phyloP scores from a whole-genome alignment of 371 early-diverging fungal species.

The Coemansia sp. region DNA sequence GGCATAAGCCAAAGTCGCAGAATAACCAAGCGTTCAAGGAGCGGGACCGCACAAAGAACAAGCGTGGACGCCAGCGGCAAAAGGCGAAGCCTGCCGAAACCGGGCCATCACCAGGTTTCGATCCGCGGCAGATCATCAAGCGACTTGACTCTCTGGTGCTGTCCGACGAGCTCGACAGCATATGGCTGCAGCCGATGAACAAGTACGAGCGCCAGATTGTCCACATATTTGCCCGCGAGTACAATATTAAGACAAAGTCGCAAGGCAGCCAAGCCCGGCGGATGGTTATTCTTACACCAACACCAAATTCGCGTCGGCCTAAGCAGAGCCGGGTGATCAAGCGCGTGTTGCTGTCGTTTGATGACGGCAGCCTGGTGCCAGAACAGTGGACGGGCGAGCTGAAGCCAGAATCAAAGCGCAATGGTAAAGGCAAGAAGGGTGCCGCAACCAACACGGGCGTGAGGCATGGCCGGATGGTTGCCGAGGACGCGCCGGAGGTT shows the following conservation, averaged over 20 bases:
- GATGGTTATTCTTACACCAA: constrained; percentile 39
- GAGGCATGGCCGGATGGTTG: constrained; percentile 66
- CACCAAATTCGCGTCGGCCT: constrained; percentile 31
- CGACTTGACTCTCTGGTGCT: constrained; percentile 29
- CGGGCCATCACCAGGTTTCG: constrained; percentile 25
- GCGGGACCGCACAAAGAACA: constrained; percentile 22
- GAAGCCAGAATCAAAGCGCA: background rate
- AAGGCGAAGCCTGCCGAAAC: constrained; percentile 1
- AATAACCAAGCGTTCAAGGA: constrained; percentile 6
- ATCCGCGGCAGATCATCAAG: constrained; percentile 24
- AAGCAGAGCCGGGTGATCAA: constrained; percentile 27
- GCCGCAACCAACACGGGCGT: constrained; percentile 16
- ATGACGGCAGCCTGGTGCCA: constrained; percentile 31
- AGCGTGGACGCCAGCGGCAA: constrained; percentile 3
- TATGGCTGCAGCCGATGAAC: constrained; percentile 53
- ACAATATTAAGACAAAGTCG: constrained; percentile 47
- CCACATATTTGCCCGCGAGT: constrained; percentile 44
- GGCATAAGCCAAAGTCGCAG: background rate
- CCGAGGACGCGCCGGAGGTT: constrained; percentile 62
- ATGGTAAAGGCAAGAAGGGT: background rate
- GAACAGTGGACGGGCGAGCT: constrained; percentile 28
- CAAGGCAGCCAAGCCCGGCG: constrained; percentile 33
- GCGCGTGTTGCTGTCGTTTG: constrained; percentile 22
- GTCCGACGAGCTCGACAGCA: constrained; percentile 31
- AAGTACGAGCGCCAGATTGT: constrained; percentile 48